These are phyloP conservation scores for Monilinia fructigena DNA, from an alignment of 2,329 filamentous ascomycete species.

Conservation along the genomic window DNA sequence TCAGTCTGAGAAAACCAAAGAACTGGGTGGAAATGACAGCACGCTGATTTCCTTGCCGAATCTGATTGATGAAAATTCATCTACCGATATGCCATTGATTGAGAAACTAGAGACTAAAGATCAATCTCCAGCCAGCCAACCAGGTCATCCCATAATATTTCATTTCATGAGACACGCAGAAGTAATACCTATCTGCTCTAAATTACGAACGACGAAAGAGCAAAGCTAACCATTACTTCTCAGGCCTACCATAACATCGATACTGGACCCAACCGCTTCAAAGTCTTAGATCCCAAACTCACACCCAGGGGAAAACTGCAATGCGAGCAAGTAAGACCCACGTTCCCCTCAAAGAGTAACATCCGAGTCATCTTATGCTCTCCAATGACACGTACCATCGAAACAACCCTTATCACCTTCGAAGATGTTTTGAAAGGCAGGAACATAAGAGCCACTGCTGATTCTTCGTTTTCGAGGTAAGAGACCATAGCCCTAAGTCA, in stretches of 20 bases:
- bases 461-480: neutral
- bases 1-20: no score
- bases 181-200: neutral
- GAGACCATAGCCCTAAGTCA: neutral
- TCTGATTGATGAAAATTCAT: neutral
- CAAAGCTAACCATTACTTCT: neutral
- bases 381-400: neutral
- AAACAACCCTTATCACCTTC: neutral
- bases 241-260: conserved; percentile 2
- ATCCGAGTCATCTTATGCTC: neutral
- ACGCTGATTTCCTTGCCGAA: no score
- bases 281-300: neutral
- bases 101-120: neutral
- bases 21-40: no score
- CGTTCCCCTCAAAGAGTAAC: neutral
- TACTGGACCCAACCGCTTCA: neutral
- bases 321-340: neutral
- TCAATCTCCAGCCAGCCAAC: neutral
- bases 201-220: neutral
- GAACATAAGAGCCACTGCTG: neutral
- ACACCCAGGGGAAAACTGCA: neutral
- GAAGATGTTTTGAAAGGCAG: neutral
- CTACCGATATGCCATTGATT: neutral
- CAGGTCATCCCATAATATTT: neutral
- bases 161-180: neutral